A percentile compares a stretch with the other conserved stretches of the same genome.
Evolutionary conservation across 208 protist genomes (phyloP).

Genomic region (Trypanosoma lewisi): DNA sequence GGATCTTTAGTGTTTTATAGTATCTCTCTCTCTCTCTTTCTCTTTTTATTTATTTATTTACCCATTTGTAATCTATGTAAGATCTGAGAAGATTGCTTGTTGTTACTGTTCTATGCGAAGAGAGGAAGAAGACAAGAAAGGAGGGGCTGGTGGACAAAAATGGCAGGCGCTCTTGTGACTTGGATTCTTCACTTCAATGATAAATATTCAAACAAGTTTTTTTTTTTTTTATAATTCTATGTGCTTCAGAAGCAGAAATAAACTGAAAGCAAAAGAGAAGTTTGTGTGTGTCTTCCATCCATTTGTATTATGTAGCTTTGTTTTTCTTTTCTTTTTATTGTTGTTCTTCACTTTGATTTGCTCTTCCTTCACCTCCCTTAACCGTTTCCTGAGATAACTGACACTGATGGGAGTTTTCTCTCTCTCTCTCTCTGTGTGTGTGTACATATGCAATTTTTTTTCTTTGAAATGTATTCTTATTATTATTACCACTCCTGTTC

Average conservation of each 20-base stretch:
- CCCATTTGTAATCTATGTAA: background rate
- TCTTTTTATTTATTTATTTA: background rate
- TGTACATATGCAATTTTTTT: too few species aligned
- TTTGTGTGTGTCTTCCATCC: background rate
- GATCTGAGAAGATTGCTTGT: background rate
- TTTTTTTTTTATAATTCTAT: too few species aligned
- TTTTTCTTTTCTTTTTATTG: conserved; percentile 22
- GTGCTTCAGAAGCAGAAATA: too few species aligned
- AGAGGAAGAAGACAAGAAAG: background rate
- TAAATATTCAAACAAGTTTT: too few species aligned
- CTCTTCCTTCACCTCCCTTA: background rate
- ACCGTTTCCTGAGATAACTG: too few species aligned
- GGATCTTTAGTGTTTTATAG: conserved; percentile 38
- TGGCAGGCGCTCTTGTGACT: too few species aligned
- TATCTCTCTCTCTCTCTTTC: background rate
- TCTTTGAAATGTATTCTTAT: too few species aligned
- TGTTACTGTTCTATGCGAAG: background rate
- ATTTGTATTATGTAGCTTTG: background rate
- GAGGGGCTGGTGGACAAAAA: too few species aligned
- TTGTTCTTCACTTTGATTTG: conserved; percentile 1
- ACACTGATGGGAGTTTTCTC: too few species aligned
- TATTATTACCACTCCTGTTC: too few species aligned
- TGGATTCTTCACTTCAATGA: too few species aligned
- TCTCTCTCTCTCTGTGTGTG: too few species aligned
- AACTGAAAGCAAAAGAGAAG: background rate